Evolutionary conservation across 192 early-diverging fungal species (phyloP).

Genomic region (Globomyces pollinis-pini): DNA sequence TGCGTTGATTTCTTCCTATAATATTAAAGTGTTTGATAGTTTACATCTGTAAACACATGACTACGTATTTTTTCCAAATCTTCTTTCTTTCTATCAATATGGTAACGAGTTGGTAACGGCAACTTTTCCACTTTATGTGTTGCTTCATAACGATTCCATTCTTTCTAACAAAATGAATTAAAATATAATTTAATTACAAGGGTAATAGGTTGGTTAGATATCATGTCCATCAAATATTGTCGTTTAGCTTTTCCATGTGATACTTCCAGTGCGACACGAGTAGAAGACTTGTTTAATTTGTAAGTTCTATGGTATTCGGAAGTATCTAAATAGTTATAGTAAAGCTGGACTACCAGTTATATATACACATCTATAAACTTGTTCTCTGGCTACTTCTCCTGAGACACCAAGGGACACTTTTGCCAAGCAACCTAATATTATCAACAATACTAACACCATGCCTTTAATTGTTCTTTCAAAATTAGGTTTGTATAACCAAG

Average conservation of each 20-base stretch:
- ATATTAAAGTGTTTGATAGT: neutral
- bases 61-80: constrained; percentile 7
- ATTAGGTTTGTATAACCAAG: constrained; percentile 66
- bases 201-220: constrained; percentile 66
- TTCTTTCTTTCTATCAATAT: neutral
- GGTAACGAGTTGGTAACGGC: neutral
- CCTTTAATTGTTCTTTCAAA: constrained; percentile 57
- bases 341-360: constrained; percentile 5
- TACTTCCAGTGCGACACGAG: constrained; percentile 58
- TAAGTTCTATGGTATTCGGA: constrained; percentile 46
- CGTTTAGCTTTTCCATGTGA: constrained; percentile 63
- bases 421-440: too few relatives aligned
- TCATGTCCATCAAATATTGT: constrained; percentile 64
- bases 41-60: constrained; percentile 15
- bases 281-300: constrained; percentile 48
- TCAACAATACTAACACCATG: too few relatives aligned
- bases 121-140: constrained; percentile 9
- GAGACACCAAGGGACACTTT: neutral
- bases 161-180: too few relatives aligned
- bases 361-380: constrained; percentile 4
- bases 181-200: too few relatives aligned
- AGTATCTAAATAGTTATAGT: neutral
- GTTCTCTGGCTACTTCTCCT: neutral
- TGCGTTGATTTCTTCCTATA: constrained; percentile 17
- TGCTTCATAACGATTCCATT: constrained; percentile 7